phyloP scores from a whole-genome alignment of 2,329 filamentous ascomycete genomes.

The Furcasterigmium sp. region DNA sequence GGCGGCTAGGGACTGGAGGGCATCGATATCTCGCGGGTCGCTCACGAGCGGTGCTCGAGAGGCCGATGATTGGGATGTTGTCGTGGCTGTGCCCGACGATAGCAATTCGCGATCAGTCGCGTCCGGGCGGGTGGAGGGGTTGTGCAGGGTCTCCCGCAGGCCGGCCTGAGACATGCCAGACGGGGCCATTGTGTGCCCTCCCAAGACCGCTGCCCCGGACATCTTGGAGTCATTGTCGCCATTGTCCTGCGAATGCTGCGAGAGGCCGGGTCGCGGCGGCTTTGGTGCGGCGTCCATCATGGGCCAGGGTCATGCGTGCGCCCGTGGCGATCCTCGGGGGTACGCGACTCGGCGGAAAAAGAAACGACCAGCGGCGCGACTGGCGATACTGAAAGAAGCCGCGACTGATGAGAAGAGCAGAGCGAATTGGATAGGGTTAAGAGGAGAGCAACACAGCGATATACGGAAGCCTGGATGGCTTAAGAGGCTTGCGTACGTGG shows the following conservation, averaged over 20 bases:
- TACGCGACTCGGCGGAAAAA: conserved; percentile 3
- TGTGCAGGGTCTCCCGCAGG: not conserved
- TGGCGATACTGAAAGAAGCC: not conserved
- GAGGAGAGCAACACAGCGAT: not conserved
- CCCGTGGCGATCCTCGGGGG: not conserved
- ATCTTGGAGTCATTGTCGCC: too few relatives aligned
- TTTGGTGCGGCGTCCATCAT: conserved; percentile 10
- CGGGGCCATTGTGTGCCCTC: not conserved
- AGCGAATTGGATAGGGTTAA: not conserved
- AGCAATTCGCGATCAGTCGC: conserved; percentile 7
- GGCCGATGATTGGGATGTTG: not conserved
- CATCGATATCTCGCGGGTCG: not conserved
- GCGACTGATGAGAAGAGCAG: too few relatives aligned
- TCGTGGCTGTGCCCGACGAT: not conserved
- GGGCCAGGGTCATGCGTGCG: conserved; percentile 1
- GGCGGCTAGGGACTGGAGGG: conserved; percentile 1
- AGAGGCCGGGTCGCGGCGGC: conserved; percentile 8
- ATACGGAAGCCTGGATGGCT: too few relatives aligned
- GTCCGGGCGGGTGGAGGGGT: conserved; percentile 1
- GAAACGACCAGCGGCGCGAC: not conserved
- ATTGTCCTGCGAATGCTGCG: not conserved
- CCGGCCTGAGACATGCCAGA: not conserved
- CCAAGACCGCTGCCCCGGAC: too few relatives aligned
- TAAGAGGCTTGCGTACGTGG: too few relatives aligned
- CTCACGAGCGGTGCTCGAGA: not conserved